A percentile compares a stretch with the other conserved stretches of the same genome.
phyloP scores from a whole-genome alignment of 2,329 filamentous ascomycete species.

The Beauveria caledonica region DNA sequence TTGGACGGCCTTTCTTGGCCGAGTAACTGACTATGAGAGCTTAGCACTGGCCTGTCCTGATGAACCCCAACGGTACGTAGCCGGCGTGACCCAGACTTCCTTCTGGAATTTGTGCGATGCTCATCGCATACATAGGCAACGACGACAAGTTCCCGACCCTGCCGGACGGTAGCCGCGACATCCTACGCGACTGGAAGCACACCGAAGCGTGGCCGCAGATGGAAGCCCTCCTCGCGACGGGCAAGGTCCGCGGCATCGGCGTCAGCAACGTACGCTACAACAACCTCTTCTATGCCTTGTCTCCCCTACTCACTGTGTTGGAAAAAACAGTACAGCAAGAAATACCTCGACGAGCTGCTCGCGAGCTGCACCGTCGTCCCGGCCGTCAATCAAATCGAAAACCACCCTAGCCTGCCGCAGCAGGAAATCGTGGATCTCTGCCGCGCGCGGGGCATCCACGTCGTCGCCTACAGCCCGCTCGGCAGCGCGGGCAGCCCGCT shows the following conservation, averaged over 20 bases:
- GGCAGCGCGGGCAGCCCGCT: conserved; percentile 58
- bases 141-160: conserved; percentile 68
- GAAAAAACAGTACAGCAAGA: conserved; percentile 37
- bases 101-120: background rate
- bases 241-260: conserved; percentile 47
- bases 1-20: no score
- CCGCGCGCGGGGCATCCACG: conserved; percentile 58
- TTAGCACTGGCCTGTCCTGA: conserved; percentile 72
- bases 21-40: background rate
- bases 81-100: background rate
- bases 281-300: no score
- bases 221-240: conserved; percentile 55
- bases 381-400: conserved; percentile 66
- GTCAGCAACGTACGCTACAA: conserved; percentile 43
- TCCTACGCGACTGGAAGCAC: conserved; percentile 61
- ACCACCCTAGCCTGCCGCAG: conserved; percentile 63
- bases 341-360: conserved; percentile 48
- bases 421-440: conserved; percentile 64
- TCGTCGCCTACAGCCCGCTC: conserved; percentile 65
- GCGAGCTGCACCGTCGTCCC: conserved; percentile 45
- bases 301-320: background rate
- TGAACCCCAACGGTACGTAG: conserved; percentile 61
- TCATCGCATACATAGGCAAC: conserved; percentile 39
- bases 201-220: conserved; percentile 70
- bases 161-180: conserved; percentile 64